phyloP scores from a whole-genome alignment of 768 basidiomycete species.

The Hericium rajendrae region DNA sequence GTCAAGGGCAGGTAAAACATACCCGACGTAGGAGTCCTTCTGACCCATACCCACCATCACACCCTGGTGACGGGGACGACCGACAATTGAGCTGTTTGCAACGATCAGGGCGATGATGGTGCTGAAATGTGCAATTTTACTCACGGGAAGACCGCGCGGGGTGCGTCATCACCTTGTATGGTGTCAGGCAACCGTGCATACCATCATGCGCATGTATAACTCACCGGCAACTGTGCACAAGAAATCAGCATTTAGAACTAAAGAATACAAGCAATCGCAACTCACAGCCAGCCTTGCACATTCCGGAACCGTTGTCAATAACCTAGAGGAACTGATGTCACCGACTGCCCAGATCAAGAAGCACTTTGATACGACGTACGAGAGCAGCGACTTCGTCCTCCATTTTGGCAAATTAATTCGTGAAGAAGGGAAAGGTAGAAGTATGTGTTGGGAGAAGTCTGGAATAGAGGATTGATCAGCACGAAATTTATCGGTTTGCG shows the following conservation, averaged over 20 bases:
- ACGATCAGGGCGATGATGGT: constrained; percentile 5
- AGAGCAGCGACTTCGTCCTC: constrained; percentile 59
- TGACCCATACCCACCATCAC: constrained; percentile 97
- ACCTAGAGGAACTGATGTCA: constrained; percentile 35
- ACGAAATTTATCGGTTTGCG: background rate
- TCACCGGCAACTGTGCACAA: constrained; percentile 62
- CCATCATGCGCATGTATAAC: background rate
- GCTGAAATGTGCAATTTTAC: constrained; percentile 22
- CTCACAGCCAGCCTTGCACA: constrained; percentile 99
- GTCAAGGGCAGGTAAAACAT: constrained; percentile 18
- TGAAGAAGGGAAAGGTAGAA: background rate
- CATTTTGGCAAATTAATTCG: constrained; percentile 27
- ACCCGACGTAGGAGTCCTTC: constrained; percentile 96
- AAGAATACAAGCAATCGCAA: constrained; percentile 18
- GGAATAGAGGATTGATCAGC: background rate
- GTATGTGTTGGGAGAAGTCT: background rate
- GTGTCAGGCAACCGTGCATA: background rate
- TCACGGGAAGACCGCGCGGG: constrained; percentile 92
- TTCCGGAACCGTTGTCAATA: constrained; percentile 93
- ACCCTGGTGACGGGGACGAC: constrained; percentile 89
- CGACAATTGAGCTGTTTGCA: constrained; percentile 70
- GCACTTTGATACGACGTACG: constrained; percentile 22
- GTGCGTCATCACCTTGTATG: constrained; percentile 81
- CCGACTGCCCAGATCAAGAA: background rate
- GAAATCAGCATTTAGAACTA: constrained; percentile 50